Evolutionary conservation across 768 basidiomycete genomes (phyloP).

Genomic region (Tulasnella sp.): DNA sequence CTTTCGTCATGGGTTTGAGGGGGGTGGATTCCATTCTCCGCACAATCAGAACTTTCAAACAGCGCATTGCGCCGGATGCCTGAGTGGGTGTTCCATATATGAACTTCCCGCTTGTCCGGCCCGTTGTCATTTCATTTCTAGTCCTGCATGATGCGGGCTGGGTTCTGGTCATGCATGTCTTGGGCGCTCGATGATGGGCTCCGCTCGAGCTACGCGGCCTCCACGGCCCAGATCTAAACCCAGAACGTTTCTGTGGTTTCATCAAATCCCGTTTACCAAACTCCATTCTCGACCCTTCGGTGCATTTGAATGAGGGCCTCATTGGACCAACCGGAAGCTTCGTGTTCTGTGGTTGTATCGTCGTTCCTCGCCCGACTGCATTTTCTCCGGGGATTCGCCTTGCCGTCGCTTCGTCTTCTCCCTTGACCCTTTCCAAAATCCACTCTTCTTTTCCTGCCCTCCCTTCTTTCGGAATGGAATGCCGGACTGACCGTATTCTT

Average conservation of each 20-base stretch:
- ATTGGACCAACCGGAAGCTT: too few species aligned
- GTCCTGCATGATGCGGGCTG: background rate
- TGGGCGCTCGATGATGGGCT: background rate
- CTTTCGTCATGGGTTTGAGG: background rate
- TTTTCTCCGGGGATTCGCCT: background rate
- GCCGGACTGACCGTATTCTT: background rate
- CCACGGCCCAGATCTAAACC: background rate
- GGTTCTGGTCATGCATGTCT: background rate
- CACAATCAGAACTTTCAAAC: background rate
- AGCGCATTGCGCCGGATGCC: background rate
- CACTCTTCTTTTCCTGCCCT: background rate
- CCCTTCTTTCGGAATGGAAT: background rate
- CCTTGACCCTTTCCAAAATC: background rate
- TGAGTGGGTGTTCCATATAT: background rate
- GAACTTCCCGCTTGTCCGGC: background rate
- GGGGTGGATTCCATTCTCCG: background rate
- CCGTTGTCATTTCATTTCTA: slow-evolving; percentile 1
- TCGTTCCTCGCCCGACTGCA: background rate
- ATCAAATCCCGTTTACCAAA: background rate
- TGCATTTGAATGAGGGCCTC: background rate
- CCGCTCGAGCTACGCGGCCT: background rate
- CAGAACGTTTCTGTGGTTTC: background rate
- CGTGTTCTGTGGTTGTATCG: background rate
- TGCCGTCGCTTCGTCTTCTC: background rate
- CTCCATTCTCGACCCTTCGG: background rate